Percentiles rank a stretch among this genome's conserved stretches.
These are phyloP conservation scores for Solanum pinnatisectum DNA, from an alignment of 257 asterid genomes.

Conservation along the genomic window DNA sequence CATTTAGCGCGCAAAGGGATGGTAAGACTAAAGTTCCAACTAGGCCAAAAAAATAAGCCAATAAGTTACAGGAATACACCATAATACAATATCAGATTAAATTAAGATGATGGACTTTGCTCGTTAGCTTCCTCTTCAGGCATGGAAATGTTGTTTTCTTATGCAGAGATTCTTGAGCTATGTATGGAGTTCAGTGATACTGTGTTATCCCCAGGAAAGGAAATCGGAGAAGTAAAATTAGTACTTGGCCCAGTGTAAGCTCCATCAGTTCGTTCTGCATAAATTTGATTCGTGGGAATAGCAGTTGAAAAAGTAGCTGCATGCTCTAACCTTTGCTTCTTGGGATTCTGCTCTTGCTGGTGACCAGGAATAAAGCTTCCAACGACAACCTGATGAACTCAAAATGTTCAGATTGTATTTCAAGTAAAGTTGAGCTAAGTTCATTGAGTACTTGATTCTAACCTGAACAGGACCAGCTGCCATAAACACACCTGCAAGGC, in stretches of 20 bases:
- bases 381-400: conserved; percentile 52
- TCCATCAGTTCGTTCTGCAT: conserved; percentile 36
- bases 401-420: not conserved
- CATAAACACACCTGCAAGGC: conserved; percentile 91
- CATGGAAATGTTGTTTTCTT: conserved; percentile 26
- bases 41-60: not conserved
- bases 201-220: conserved; percentile 38
- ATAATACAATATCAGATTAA: conserved; percentile 11
- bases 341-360: conserved; percentile 39
- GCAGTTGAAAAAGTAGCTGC: conserved; percentile 30
- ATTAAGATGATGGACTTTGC: conserved; percentile 46
- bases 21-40: conserved; percentile 29
- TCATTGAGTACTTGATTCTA: not conserved
- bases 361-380: conserved; percentile 61
- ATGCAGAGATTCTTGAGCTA: conserved; percentile 24
- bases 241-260: conserved; percentile 30
- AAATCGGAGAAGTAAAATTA: conserved; percentile 26
- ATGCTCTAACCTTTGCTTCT: conserved; percentile 54
- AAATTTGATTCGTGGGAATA: conserved; percentile 27
- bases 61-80: conserved; percentile 13
- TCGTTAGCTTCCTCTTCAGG: conserved; percentile 44
- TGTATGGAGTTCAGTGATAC: conserved; percentile 31
- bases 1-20: conserved; percentile 19
- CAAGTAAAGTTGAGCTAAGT: not conserved
- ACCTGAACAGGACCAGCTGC: conserved; percentile 95